Percentiles rank a stretch among this genome's conserved stretches.
Evolutionary conservation across 1,139 yeast species (phyloP).

Genomic region (Geotrichum fermentans): DNA sequence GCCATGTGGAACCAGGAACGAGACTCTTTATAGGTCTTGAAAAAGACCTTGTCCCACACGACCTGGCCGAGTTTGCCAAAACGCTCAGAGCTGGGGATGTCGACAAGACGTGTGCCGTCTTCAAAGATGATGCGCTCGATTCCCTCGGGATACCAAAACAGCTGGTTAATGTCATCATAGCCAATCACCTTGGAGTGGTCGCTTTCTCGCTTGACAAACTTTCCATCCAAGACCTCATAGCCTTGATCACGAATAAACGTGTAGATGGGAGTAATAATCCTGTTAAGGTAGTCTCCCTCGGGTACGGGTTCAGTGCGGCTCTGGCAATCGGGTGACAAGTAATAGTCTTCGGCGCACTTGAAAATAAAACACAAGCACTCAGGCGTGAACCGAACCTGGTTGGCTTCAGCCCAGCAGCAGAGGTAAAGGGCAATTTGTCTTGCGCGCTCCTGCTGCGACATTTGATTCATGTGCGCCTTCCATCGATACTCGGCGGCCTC

Average conservation of each 20-base stretch:
- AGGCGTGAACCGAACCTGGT: slow-evolving; percentile 92
- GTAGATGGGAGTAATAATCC: slow-evolving; percentile 89
- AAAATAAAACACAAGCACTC: slow-evolving; percentile 89
- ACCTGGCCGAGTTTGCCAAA: slow-evolving; percentile 87
- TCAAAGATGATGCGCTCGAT: slow-evolving; percentile 84
- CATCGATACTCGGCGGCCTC: slow-evolving; percentile 83
- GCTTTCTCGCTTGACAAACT: slow-evolving; percentile 93
- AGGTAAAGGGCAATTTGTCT: slow-evolving; percentile 87
- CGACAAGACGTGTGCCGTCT: slow-evolving; percentile 88
- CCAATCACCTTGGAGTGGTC: slow-evolving; percentile 94
- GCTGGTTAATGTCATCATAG: slow-evolving; percentile 96
- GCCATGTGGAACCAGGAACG: slow-evolving; percentile 97
- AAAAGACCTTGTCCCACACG: slow-evolving; percentile 85
- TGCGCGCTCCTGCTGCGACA: slow-evolving; percentile 72
- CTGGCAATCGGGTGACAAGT: slow-evolving; percentile 83
- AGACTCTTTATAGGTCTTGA: slow-evolving; percentile 92
- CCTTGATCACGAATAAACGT: slow-evolving; percentile 90
- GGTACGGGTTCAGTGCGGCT: slow-evolving; percentile 71
- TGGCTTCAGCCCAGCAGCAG: slow-evolving; percentile 97
- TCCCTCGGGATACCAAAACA: slow-evolving; percentile 99
- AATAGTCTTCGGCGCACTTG: slow-evolving; percentile 88
- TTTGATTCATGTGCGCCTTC: slow-evolving; percentile 68
- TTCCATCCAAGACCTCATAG: slow-evolving; percentile 89
- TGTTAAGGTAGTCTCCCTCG: slow-evolving; percentile 91
- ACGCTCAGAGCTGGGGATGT: slow-evolving; percentile 84